Evolutionary conservation across 345 rosid genomes (phyloP), one percentile per base, ranked within the genome.

Genomic region (Eucalyptus tenuipes): DNA sequence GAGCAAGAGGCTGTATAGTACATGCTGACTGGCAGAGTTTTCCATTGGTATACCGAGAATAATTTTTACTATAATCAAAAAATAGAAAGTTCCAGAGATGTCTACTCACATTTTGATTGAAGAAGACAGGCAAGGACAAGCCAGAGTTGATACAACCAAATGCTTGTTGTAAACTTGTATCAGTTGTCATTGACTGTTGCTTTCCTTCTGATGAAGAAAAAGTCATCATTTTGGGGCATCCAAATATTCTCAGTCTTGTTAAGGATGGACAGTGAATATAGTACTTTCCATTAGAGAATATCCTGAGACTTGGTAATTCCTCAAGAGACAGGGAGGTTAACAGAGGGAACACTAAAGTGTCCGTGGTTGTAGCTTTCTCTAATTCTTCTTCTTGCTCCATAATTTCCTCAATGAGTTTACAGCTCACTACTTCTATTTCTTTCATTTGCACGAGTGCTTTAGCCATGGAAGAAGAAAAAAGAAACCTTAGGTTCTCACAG

Each of bases 391-490:
- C 20, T 50, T 16, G 53, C 53, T 37, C 13, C 0, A 88, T 37
- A 13, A 92, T 52, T 79, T 86, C 49, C 86, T 91, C 59, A 79
- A 91, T 90, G 20, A 85, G 5, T n/a, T 9, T 27, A 49, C 91
- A 85, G 1, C 17, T 4, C 14, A 8, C 2, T n/a, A 91, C 4
- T 5, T 2, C 42, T 20, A 89, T 33, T 40, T 27, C 22, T 37
- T 81, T 59, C 40, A 91, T 88, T 81, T 75, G 82, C 12, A 9
- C 42, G 13, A 91, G 89, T 11, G 79, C 87, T 86, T 45, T 91
- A 7, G 90, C 91, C 5, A 90, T 13, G 13, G 90, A 87, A 20
- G 88, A 86, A 50, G 91, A 87, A 68, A 91, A 87, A 7, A 91
- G 50, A 85, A 81, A 55, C 31, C 7, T 84, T 15, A 90, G 20